Evolutionary conservation across 108 stramenopile genomes (phyloP).

Genomic region (Skeletonema marinoi): DNA sequence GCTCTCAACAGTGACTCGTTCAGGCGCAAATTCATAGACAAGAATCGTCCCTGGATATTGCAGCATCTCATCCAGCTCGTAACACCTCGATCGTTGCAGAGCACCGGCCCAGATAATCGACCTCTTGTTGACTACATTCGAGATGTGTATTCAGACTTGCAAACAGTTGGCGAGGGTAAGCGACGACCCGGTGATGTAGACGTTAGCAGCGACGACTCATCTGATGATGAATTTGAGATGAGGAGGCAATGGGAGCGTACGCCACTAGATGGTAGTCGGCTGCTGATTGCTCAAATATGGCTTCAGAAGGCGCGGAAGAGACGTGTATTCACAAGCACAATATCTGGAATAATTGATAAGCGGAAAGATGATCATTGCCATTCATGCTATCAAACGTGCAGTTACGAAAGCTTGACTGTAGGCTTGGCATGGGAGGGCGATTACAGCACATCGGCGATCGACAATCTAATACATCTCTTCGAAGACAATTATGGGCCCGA

Average conservation of each 20-base stretch:
- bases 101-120: slow-evolving; percentile 56
- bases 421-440: slow-evolving; percentile 58
- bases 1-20: slow-evolving; percentile 87
- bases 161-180: slow-evolving; percentile 74
- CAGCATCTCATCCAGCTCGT: slow-evolving; percentile 86
- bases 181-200: slow-evolving; percentile 63
- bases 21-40: slow-evolving; percentile 83
- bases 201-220: slow-evolving; percentile 69
- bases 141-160: slow-evolving; percentile 76
- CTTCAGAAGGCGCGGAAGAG: slow-evolving; percentile 78
- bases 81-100: slow-evolving; percentile 69
- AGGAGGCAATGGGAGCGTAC: slow-evolving; percentile 72
- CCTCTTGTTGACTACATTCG: slow-evolving; percentile 78
- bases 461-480: slow-evolving; percentile 66
- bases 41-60: slow-evolving; percentile 90
- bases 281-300: slow-evolving; percentile 82
- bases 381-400: slow-evolving; percentile 53
- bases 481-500: slow-evolving; percentile 62
- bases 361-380: slow-evolving; percentile 57
- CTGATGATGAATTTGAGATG: slow-evolving; percentile 63
- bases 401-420: slow-evolving; percentile 47
- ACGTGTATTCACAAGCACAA: slow-evolving; percentile 59
- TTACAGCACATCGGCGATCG: slow-evolving; percentile 73
- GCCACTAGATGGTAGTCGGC: slow-evolving; percentile 54
- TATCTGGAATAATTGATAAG: slow-evolving; percentile 65